Conservation (phyloP, 108 stramenopile species). For the Cyclotella sp. region DNA sequence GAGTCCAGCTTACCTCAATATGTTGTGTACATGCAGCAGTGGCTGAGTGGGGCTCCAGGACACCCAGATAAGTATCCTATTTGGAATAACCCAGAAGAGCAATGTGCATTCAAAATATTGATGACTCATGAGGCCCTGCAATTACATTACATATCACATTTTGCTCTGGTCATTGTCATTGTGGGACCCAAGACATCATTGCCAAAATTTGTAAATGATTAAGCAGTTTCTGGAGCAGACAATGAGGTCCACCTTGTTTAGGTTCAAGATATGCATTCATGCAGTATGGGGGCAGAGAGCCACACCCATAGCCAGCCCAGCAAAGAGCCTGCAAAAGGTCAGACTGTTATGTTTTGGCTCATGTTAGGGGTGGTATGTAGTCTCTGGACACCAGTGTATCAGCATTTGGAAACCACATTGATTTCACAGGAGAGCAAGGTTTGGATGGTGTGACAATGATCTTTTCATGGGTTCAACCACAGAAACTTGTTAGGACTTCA, state of each 20-base stretch:
- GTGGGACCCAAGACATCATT: constrained; percentile 97
- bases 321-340: neutral
- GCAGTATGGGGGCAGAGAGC: constrained; percentile 28
- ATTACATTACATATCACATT: constrained; percentile 98
- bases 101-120: constrained; percentile 97
- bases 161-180: constrained; percentile 99
- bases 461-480: constrained; percentile 99
- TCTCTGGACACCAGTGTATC: constrained; percentile 33
- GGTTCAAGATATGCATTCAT: constrained; percentile 27
- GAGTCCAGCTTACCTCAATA: constrained; percentile 49
- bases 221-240: constrained; percentile 29
- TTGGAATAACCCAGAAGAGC: constrained; percentile 89
- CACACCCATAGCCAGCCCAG: neutral
- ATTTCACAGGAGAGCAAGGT: constrained; percentile 53
- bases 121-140: constrained; percentile 94
- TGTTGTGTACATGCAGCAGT: constrained; percentile 33
- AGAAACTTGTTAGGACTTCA: constrained; percentile 99
- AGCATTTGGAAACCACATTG: neutral
- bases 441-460: too few species aligned
- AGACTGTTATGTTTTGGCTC: too few species aligned
- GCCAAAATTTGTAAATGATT: constrained; percentile 92
- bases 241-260: constrained; percentile 25
- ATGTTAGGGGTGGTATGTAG: too few species aligned
- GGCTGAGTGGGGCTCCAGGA: constrained; percentile 83
- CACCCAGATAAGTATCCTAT: constrained; percentile 82